Evolutionary conservation across 1,284 basidiomycete genomes (phyloP).

Genomic region (Rugosomyces carneus): DNA sequence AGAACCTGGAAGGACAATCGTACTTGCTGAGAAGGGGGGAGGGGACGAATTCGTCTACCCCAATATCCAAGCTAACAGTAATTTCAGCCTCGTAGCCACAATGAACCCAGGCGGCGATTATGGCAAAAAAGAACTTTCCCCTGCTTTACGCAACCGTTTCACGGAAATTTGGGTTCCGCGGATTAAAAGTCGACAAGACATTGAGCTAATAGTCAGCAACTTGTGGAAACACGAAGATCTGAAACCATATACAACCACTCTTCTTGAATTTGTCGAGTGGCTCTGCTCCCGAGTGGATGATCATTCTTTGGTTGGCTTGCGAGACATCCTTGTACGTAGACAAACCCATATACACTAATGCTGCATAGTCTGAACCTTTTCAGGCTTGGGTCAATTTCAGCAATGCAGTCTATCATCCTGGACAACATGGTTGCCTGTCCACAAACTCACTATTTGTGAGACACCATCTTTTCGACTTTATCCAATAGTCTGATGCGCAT

Average conservation of each 20-base stretch:
- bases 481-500: not conserved
- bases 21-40: slow-evolving; percentile 85
- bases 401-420: slow-evolving; percentile 52
- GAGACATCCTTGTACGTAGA: slow-evolving; percentile 80
- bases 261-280: slow-evolving; percentile 86
- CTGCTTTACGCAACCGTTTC: slow-evolving; percentile 95
- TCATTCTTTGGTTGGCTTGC: slow-evolving; percentile 65
- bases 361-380: slow-evolving; percentile 10
- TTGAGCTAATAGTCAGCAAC: slow-evolving; percentile 73
- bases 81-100: slow-evolving; percentile 91
- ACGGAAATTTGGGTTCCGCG: slow-evolving; percentile 99
- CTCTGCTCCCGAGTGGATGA: slow-evolving; percentile 65
- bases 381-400: slow-evolving; percentile 93
- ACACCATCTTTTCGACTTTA: slow-evolving; percentile 15
- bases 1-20: slow-evolving; percentile 84
- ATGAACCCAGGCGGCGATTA: slow-evolving; percentile 99
- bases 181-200: slow-evolving; percentile 71
- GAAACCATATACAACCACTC: slow-evolving; percentile 48
- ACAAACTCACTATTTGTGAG: slow-evolving; percentile 68
- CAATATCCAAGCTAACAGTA: slow-evolving; percentile 55
- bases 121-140: slow-evolving; percentile 98
- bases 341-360: not conserved
- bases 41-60: slow-evolving; percentile 70
- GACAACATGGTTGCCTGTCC: slow-evolving; percentile 32
- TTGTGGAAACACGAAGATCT: slow-evolving; percentile 67